Evolutionary conservation across 805 yeast species (phyloP).

Genomic region (Cyberlindnera maclurae): DNA sequence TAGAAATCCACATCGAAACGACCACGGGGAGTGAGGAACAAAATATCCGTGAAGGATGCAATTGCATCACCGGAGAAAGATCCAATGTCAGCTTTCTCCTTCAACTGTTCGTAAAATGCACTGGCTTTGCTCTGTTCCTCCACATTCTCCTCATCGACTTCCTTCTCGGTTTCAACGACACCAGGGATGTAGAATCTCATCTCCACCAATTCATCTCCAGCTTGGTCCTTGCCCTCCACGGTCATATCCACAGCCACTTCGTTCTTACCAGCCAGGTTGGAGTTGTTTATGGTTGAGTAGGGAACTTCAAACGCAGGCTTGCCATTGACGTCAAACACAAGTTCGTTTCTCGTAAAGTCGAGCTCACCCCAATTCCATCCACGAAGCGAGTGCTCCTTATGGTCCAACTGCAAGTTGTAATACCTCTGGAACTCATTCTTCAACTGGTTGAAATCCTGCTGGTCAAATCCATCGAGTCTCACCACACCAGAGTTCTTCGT

Average conservation of each 20-base stretch:
- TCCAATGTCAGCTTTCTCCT: slow-evolving; percentile 91
- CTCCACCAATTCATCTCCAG: slow-evolving; percentile 96
- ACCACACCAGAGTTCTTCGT: slow-evolving; percentile 85
- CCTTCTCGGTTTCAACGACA: slow-evolving; percentile 39
- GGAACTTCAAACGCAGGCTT: slow-evolving; percentile 92
- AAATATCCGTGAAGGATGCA: slow-evolving; percentile 83
- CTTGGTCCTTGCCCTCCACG: slow-evolving; percentile 44
- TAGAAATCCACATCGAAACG: slow-evolving; percentile 96
- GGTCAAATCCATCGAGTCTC: slow-evolving; percentile 86
- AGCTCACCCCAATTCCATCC: slow-evolving; percentile 99
- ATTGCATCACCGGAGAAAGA: slow-evolving; percentile 92
- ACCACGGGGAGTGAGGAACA: slow-evolving; percentile 96
- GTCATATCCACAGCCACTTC: slow-evolving; percentile 90
- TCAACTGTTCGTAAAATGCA: slow-evolving; percentile 82
- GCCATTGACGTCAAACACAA: slow-evolving; percentile 77
- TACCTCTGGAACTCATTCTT: slow-evolving; percentile 79
- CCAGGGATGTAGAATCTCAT: slow-evolving; percentile 93
- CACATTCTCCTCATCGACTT: slow-evolving; percentile 2
- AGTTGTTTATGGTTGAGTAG: slow-evolving; percentile 68
- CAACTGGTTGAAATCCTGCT: slow-evolving; percentile 70
- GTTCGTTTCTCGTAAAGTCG: slow-evolving; percentile 86
- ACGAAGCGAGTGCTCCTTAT: slow-evolving; percentile 83
- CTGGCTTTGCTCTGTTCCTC: slow-evolving; percentile 67
- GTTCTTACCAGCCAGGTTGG: slow-evolving; percentile 84
- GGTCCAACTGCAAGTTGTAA: slow-evolving; percentile 68